Conservation (phyloP, 345 rosid species). For the Gossypium arboreum region DNA sequence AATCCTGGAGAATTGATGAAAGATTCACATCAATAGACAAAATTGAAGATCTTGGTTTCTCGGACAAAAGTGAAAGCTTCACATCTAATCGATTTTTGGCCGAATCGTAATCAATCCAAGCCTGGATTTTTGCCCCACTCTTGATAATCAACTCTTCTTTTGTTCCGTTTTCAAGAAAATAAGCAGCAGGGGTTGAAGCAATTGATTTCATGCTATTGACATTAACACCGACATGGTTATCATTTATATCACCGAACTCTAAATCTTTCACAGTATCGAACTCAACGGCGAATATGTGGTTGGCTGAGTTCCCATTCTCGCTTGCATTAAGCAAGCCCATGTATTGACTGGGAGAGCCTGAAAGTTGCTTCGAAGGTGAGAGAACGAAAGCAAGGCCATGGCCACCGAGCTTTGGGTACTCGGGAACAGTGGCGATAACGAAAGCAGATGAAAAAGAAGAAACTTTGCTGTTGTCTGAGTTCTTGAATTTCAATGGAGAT, state of each 20-base stretch:
- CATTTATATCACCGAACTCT: conserved; percentile 64
- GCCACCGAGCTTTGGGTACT: conserved; percentile 65
- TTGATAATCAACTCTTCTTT: conserved; percentile 37
- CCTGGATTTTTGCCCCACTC: conserved; percentile 52
- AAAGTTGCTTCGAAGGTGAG: conserved; percentile 44
- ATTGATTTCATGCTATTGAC: conserved; percentile 57
- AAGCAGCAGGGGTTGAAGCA: conserved; percentile 51
- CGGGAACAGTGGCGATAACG: conserved; percentile 67
- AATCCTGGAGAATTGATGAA: conserved; percentile 44
- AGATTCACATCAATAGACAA: conserved; percentile 64
- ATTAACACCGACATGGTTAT: conserved; percentile 83
- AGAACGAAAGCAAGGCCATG: conserved; percentile 79
- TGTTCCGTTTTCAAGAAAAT: conserved; percentile 40
- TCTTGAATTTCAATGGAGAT: conserved; percentile 53
- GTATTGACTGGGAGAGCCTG: conserved; percentile 60
- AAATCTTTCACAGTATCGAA: conserved; percentile 73
- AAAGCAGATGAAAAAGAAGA: conserved; percentile 79
- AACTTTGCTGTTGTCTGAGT: conserved; percentile 28
- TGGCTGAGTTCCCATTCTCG: conserved; percentile 27
- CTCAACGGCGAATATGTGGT: conserved; percentile 72
- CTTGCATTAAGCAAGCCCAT: conserved; percentile 54
- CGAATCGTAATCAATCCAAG: conserved; percentile 90
- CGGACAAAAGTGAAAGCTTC: conserved; percentile 57
- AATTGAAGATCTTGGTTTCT: conserved; percentile 53
- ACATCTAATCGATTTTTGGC: conserved; percentile 48